Conservation (phyloP, 164 flowering plant genomes). For the Aristolochia californica region DNA sequence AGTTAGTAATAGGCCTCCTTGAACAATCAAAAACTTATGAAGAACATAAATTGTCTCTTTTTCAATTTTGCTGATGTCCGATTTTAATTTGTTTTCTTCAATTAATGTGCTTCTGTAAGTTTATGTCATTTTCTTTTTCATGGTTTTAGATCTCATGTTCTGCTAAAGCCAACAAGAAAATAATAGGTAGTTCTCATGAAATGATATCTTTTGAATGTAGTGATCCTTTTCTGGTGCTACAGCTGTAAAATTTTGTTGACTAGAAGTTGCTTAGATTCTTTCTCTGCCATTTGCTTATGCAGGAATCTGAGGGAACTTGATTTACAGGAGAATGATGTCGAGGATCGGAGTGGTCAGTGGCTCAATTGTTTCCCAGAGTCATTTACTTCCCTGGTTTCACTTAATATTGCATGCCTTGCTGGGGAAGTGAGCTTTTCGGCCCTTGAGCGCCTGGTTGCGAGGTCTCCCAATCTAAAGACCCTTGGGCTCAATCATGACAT, state of each 20-base stretch:
- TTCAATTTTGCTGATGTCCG: too few species aligned
- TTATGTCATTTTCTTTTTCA: too few species aligned
- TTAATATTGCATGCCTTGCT: constrained; percentile 59
- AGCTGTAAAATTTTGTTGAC: background rate
- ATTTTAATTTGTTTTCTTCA: too few species aligned
- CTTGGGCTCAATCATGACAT: constrained; percentile 72
- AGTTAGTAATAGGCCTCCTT: too few species aligned
- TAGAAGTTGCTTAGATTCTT: background rate
- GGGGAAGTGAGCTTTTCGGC: constrained; percentile 66
- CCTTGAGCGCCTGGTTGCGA: constrained; percentile 66
- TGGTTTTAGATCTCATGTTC: too few species aligned
- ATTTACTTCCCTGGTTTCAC: constrained; percentile 68
- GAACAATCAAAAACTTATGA: too few species aligned
- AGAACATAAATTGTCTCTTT: too few species aligned
- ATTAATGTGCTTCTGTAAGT: too few species aligned
- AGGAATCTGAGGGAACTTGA: constrained; percentile 76
- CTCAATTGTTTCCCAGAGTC: constrained; percentile 67
- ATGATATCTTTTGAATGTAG: too few species aligned
- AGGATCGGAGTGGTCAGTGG: constrained; percentile 80
- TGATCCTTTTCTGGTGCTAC: too few species aligned
- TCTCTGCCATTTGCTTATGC: constrained; percentile 10
- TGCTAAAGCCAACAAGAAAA: too few species aligned
- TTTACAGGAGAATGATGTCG: constrained; percentile 79
- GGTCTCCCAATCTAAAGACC: constrained; percentile 63
- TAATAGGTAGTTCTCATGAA: too few species aligned